Percentiles rank a stretch among this genome's conserved stretches.
Evolutionary conservation across 192 early-diverging fungal species (phyloP).

Genomic region (Coemansia sp.): DNA sequence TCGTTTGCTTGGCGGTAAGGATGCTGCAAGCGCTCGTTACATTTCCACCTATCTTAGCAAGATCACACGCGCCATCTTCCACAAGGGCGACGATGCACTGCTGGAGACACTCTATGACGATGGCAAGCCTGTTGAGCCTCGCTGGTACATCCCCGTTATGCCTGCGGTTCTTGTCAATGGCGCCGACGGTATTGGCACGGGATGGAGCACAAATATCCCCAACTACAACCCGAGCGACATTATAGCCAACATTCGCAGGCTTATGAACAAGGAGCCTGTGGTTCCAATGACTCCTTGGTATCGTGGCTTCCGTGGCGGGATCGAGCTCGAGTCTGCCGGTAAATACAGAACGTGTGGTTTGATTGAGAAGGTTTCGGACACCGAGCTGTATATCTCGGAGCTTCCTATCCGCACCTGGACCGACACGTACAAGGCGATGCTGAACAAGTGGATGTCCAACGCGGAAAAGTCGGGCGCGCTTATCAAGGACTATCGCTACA

Average conservation of each 20-base stretch:
- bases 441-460: slow-evolving; percentile 71
- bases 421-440: slow-evolving; percentile 77
- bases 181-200: slow-evolving; percentile 94
- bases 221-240: slow-evolving; percentile 89
- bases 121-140: slow-evolving; percentile 87
- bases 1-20: slow-evolving; percentile 84
- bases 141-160: slow-evolving; percentile 90
- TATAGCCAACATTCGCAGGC: slow-evolving; percentile 74
- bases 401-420: slow-evolving; percentile 90
- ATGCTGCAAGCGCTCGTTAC: slow-evolving; percentile 97
- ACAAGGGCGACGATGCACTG: slow-evolving; percentile 78
- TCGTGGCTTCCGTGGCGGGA: slow-evolving; percentile 83
- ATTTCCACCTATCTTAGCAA: slow-evolving; percentile 76
- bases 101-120: slow-evolving; percentile 86
- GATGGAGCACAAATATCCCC: slow-evolving; percentile 77
- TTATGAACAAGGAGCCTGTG: slow-evolving; percentile 74
- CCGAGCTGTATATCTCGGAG: slow-evolving; percentile 82
- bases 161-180: slow-evolving; percentile 96
- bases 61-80: slow-evolving; percentile 76
- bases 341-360: slow-evolving; percentile 70
- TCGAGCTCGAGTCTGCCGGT: slow-evolving; percentile 58
- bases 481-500: slow-evolving; percentile 63
- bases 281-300: slow-evolving; percentile 89
- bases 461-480: slow-evolving; percentile 71
- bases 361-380: slow-evolving; percentile 69